A percentile compares a stretch with the other conserved stretches of the same genome.
Conservation (phyloP, 768 basidiomycete species). For the Rhizopogon roseolus region DNA sequence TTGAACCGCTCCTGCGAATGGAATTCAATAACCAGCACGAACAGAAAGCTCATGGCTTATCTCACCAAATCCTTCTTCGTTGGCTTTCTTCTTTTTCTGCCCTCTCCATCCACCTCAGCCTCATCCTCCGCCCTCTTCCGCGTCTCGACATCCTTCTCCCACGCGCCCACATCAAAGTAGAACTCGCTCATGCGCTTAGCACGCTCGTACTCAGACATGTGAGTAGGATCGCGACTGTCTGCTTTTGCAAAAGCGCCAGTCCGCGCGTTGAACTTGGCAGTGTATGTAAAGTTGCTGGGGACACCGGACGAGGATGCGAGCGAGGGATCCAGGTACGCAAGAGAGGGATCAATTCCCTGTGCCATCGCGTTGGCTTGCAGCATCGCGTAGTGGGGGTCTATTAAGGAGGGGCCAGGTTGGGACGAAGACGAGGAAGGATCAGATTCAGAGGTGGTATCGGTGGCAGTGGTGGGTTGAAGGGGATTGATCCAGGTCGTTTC, state of each 20-base stretch:
- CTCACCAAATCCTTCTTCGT: constrained; percentile 82
- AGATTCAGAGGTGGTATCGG: constrained; percentile 18
- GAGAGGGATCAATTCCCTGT: constrained; percentile 78
- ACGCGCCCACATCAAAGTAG: constrained; percentile 80
- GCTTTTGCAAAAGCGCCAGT: constrained; percentile 69
- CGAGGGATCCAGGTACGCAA: constrained; percentile 77
- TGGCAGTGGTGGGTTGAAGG: constrained; percentile 36
- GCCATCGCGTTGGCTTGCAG: constrained; percentile 69
- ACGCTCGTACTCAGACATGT: constrained; percentile 77
- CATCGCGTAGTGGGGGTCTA: constrained; percentile 38
- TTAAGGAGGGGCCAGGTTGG: constrained; percentile 14
- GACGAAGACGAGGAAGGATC: constrained; percentile 17
- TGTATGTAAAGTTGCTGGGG: constrained; percentile 38
- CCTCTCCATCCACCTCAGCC: constrained; percentile 45
- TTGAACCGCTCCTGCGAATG: constrained; percentile 69
- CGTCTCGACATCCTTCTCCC: constrained; percentile 67
- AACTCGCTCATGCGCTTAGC: constrained; percentile 79
- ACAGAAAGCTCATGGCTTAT: constrained; percentile 9
- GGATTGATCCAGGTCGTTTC: constrained; percentile 88
- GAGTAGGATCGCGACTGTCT: constrained; percentile 67
- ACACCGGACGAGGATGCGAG: constrained; percentile 35
- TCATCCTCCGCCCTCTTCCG: constrained; percentile 31
- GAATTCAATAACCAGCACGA: constrained; percentile 2
- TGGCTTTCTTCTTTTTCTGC: constrained; percentile 73
- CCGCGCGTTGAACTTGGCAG: constrained; percentile 78